Base-by-base conservation (phyloP, 352 stramenopile genomes). In the Pythium utonaiense region DNA sequence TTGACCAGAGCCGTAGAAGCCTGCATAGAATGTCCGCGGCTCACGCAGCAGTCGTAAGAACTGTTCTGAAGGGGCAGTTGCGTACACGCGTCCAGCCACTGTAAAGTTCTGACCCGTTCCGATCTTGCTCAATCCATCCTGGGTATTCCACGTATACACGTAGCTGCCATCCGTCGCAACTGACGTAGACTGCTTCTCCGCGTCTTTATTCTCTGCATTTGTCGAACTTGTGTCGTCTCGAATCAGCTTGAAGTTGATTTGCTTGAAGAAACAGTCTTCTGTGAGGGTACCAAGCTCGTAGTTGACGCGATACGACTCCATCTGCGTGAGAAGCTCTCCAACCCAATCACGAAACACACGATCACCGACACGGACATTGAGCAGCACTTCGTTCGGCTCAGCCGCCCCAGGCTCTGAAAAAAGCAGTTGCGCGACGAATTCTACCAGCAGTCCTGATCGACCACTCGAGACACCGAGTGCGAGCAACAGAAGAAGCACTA, bases 31-130 rank as follows among this genome's bases (percentile, higher is more conserved):
- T 9, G 36, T 28, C 16, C 63, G 64, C 13, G 72, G 24, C 65
- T 62, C 47, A 69, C 52, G 40, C 66, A 63, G 30, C 34, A 19
- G 21, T 57, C 57, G 30, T 0, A 80, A 54, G 57, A 75, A 89
- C 38, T 67, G 42, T 14, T 28, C 44, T 6, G 72, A 31, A 38
- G 67, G 62, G 9, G 64, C 52, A 24, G 71, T 67, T 22, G 66
- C 66, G 55, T 93, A 91, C 3, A 93, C 70, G 66, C 80, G 73
- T n/a, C 83, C 83, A 27, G 76, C 72, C 21, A 91, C 77, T 36
- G 78, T 90, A 41, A 87, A 89, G 48, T 91, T 86, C 16, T 72
- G 48, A 1, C 83, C 83, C 0, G 76, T 88, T n/a, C 83, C 83
- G 49, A 93, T 68, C 62, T 90, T 93, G 27, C 60, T 53, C 3